A percentile compares a stretch with the other conserved stretches of the same genome.
phyloP scores from a whole-genome alignment of 805 yeast genomes.

The Cyberlindnera petersonii region DNA sequence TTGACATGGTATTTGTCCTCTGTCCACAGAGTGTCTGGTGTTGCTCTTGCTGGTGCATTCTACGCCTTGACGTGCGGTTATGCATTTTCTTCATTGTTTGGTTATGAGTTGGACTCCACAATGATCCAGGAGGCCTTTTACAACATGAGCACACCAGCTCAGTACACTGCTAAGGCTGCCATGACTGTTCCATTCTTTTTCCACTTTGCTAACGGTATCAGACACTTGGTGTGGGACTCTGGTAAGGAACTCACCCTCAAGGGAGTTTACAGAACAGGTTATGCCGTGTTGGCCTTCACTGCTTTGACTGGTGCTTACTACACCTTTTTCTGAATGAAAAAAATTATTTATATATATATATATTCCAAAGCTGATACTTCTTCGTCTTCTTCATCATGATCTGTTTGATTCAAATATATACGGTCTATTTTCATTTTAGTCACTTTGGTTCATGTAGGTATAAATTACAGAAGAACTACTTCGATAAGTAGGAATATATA shows the following conservation, averaged over 20 bases:
- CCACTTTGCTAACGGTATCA: slow-evolving; percentile 83
- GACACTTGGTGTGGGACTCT: slow-evolving; percentile 93
- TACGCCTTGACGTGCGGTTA: slow-evolving; percentile 74
- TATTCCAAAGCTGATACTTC: not conserved
- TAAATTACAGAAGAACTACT: no score
- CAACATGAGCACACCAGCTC: slow-evolving; percentile 59
- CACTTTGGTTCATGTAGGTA: no score
- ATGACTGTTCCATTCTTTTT: slow-evolving; percentile 81
- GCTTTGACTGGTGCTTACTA: slow-evolving; percentile 52
- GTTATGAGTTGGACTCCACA: slow-evolving; percentile 39
- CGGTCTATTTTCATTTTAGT: no score
- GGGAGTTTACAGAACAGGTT: slow-evolving; percentile 93
- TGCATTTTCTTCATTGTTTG: slow-evolving; percentile 64
- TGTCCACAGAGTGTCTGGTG: slow-evolving; percentile 85
- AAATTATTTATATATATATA: not conserved
- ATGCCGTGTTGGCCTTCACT: slow-evolving; percentile 67
- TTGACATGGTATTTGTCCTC: slow-evolving; percentile 77
- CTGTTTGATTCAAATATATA: no score
- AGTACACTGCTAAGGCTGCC: slow-evolving; percentile 61
- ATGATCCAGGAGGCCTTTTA: slow-evolving; percentile 36
- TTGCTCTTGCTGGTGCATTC: slow-evolving; percentile 72
- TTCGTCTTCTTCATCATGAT: not conserved
- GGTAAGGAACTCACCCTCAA: slow-evolving; percentile 75
- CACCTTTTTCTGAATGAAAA: slow-evolving; percentile 17
- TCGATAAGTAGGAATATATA: not conserved